phyloP scores from a whole-genome alignment of 2,329 filamentous ascomycete genomes.

The Magnaporthiopsis incrustans region DNA sequence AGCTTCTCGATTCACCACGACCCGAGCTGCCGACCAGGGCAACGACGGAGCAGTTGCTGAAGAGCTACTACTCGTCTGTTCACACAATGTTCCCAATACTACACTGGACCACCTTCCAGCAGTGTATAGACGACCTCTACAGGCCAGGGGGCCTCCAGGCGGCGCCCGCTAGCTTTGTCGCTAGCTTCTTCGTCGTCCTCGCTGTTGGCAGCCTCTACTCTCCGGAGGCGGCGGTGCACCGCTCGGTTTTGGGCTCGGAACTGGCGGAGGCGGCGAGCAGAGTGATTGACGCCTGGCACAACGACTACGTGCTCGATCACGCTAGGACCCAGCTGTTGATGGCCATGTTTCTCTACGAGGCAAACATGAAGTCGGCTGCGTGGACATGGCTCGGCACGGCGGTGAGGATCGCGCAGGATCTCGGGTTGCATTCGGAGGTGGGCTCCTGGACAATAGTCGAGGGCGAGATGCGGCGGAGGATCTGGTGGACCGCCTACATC shows the following conservation, averaged over 20 bases:
- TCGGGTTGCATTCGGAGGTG: constrained; percentile 71
- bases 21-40: constrained; percentile 64
- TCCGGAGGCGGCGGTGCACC: constrained; percentile 44
- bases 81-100: constrained; percentile 79
- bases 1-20: constrained; percentile 31
- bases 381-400: constrained; percentile 81
- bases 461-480: constrained; percentile 73
- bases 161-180: constrained; percentile 62
- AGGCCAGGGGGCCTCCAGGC: constrained; percentile 51
- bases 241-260: constrained; percentile 45
- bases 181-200: constrained; percentile 74
- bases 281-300: constrained; percentile 73
- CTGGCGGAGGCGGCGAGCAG: constrained; percentile 65
- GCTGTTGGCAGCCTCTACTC: constrained; percentile 75
- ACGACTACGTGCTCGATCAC: constrained; percentile 68
- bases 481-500: constrained; percentile 93
- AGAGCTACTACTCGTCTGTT: constrained; percentile 66
- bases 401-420: constrained; percentile 72
- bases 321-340: constrained; percentile 65
- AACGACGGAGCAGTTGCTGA: constrained; percentile 63
- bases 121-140: constrained; percentile 71
- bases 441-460: constrained; percentile 69
- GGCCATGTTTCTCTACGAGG: constrained; percentile 74
- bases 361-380: constrained; percentile 76
- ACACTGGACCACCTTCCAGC: constrained; percentile 78